Conservation (phyloP, 2,329 filamentous ascomycete species). For the Nectriaceae sp. region DNA sequence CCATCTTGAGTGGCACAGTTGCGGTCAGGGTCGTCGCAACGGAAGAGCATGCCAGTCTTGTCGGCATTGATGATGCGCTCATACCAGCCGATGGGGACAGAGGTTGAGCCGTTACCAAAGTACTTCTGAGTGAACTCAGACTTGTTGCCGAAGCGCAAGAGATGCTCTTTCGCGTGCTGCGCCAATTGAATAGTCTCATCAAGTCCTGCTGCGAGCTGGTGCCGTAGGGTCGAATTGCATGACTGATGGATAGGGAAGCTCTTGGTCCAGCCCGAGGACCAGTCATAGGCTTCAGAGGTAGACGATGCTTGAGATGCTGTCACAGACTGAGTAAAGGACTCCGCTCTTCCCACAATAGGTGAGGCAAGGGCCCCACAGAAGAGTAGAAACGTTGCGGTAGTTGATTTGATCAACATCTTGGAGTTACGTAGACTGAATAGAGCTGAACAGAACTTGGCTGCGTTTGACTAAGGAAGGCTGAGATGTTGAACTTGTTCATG, state of each 20-base stretch:
- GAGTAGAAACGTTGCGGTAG: slow-evolving; percentile 24
- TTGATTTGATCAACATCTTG: slow-evolving; percentile 31
- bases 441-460: background rate
- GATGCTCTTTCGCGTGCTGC: slow-evolving; percentile 63
- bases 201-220: slow-evolving; percentile 57
- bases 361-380: slow-evolving; percentile 29
- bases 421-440: background rate
- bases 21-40: slow-evolving; percentile 67
- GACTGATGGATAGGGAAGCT: slow-evolving; percentile 60
- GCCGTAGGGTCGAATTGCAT: slow-evolving; percentile 63
- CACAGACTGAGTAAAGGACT: slow-evolving; percentile 21
- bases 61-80: slow-evolving; percentile 61
- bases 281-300: slow-evolving; percentile 31
- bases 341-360: slow-evolving; percentile 28
- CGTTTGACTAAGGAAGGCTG: no score
- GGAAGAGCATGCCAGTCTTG: slow-evolving; percentile 59
- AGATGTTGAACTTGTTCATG: background rate
- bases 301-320: slow-evolving; percentile 18
- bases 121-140: slow-evolving; percentile 66
- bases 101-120: slow-evolving; percentile 62
- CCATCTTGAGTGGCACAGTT: slow-evolving; percentile 58
- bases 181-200: slow-evolving; percentile 60
- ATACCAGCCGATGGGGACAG: slow-evolving; percentile 62
- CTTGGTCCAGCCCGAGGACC: slow-evolving; percentile 35
- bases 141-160: slow-evolving; percentile 56